Evolutionary conservation across 2,329 filamentous ascomycete genomes (phyloP).

Genomic region (Colletotrichum scovillei): DNA sequence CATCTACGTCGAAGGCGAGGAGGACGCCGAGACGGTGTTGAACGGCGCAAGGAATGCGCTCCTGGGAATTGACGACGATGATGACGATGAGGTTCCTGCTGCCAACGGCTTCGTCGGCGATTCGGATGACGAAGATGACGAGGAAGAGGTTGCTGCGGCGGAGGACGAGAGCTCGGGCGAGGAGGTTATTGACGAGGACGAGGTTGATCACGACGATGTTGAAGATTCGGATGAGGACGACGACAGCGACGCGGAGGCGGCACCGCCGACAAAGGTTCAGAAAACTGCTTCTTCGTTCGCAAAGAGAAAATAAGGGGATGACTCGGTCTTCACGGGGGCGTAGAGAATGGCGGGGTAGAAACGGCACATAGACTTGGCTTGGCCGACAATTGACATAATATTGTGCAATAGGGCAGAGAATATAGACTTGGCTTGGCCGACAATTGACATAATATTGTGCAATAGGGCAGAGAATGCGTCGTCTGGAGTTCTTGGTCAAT

Average conservation of each 20-base stretch:
- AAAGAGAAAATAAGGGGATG: constrained; percentile 48
- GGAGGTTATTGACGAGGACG: constrained; percentile 66
- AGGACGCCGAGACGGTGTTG: constrained; percentile 53
- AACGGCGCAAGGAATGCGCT: constrained; percentile 49
- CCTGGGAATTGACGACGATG: constrained; percentile 59
- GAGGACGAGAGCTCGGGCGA: constrained; percentile 59
- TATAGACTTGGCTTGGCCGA: constrained; percentile 34
- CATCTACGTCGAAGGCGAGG: constrained; percentile 88
- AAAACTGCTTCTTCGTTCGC: constrained; percentile 51
- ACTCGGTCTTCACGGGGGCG: neutral
- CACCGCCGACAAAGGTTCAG: constrained; percentile 58
- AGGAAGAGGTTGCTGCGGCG: constrained; percentile 52
- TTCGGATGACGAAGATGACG: constrained; percentile 66
- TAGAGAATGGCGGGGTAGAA: constrained; percentile 14
- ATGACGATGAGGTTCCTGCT: constrained; percentile 68
- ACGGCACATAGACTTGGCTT: constrained; percentile 34
- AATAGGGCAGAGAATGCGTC: constrained; percentile 23
- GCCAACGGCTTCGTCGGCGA: constrained; percentile 67
- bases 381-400: constrained; percentile 36
- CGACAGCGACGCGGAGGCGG: constrained; percentile 61
- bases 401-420: constrained; percentile 29
- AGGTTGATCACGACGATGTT: constrained; percentile 69
- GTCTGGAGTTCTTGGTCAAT: constrained; percentile 30
- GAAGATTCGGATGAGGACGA: constrained; percentile 68
- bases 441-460: constrained; percentile 35